Conservation (phyloP, 1,139 yeast species). For the Debaryomycetaceae sp. region DNA sequence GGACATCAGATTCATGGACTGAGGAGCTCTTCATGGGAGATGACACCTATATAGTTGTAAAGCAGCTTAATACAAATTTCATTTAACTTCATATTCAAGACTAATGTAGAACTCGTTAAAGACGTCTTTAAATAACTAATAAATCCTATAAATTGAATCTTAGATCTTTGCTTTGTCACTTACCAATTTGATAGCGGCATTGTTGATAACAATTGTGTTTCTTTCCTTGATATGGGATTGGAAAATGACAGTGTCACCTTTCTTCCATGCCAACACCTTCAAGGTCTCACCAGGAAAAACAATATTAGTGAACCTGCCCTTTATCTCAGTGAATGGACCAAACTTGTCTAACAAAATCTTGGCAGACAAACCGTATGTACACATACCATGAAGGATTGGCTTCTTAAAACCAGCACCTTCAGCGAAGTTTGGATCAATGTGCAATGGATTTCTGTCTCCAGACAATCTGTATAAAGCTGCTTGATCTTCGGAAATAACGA, state of each 20-base stretch:
- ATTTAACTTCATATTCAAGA: background rate
- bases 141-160: constrained; percentile 1
- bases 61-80: background rate
- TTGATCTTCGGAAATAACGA: constrained; percentile 65
- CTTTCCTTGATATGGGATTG: constrained; percentile 83
- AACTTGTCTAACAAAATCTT: constrained; percentile 74
- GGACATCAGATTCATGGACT: constrained; percentile 1
- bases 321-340: constrained; percentile 81
- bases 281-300: constrained; percentile 97
- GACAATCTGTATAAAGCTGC: constrained; percentile 90
- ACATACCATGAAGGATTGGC: constrained; percentile 93
- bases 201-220: constrained; percentile 73
- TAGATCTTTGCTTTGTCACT: constrained; percentile 42
- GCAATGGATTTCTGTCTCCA: constrained; percentile 94
- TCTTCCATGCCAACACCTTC: constrained; percentile 81
- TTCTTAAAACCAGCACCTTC: constrained; percentile 80
- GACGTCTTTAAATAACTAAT: background rate
- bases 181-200: constrained; percentile 77
- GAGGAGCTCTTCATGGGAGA: background rate
- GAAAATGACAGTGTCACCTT: constrained; percentile 66
- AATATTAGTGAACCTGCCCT: constrained; percentile 86
- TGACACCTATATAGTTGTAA: background rate
- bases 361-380: constrained; percentile 79
- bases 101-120: background rate
- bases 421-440: constrained; percentile 90